Percentiles rank a stretch among this genome's conserved stretches.
These are phyloP conservation scores for Alternaria sp. DNA, from an alignment of 2,329 filamentous ascomycete genomes.

Conservation along the genomic window DNA sequence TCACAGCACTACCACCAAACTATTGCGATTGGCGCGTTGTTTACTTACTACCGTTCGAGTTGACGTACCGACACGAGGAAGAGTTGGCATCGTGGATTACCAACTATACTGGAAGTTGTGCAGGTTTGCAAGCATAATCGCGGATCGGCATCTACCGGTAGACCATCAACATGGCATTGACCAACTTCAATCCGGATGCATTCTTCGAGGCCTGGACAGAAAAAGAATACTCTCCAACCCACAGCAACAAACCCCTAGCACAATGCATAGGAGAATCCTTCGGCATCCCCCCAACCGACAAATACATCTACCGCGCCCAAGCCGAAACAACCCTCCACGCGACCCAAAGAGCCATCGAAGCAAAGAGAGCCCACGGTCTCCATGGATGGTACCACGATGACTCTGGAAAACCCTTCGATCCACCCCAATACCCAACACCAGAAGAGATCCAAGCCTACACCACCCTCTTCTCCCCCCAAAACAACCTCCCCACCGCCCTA, in stretches of 20 bases:
- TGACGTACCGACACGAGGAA: constrained; percentile 2
- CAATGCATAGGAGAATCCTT: constrained; percentile 57
- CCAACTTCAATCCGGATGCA: constrained; percentile 53
- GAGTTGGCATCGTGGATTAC: not conserved
- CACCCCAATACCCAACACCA: constrained; percentile 22
- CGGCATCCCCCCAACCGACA: constrained; percentile 52
- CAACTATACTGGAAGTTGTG: not conserved
- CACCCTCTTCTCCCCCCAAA: constrained; percentile 67
- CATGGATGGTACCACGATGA: constrained; percentile 60
- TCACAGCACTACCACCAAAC: not conserved
- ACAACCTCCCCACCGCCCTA: constrained; percentile 66
- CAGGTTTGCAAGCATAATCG: not conserved
- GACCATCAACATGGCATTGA: constrained; percentile 27
- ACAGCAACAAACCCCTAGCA: constrained; percentile 45
- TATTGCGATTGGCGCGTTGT: not conserved
- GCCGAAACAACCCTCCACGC: constrained; percentile 58
- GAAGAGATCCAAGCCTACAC: constrained; percentile 71
- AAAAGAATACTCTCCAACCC: constrained; percentile 37
- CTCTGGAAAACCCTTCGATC: constrained; percentile 41
- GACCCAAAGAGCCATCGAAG: constrained; percentile 57
- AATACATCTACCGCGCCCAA: constrained; percentile 59
- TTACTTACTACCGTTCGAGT: constrained; percentile 9
- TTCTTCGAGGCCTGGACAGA: constrained; percentile 54
- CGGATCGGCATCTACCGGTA: not conserved
- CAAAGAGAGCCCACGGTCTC: constrained; percentile 54